Conservation (phyloP, 257 asterid genomes). For the Solanum paucissectum region DNA sequence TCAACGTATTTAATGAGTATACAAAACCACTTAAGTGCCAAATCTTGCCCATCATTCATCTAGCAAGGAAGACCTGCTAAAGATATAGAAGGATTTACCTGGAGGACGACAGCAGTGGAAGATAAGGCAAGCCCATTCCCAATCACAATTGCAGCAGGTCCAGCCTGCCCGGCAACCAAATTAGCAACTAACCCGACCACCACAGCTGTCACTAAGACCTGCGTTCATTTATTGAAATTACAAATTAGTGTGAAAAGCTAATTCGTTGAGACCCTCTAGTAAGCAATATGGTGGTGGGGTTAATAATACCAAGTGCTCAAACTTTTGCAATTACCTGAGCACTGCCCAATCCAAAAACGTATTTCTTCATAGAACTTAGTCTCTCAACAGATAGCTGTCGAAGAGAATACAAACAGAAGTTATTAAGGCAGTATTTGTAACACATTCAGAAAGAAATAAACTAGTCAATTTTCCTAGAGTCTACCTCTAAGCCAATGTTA, state of each 20-base stretch:
- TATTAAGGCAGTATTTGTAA: neutral
- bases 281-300: neutral
- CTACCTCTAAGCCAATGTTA: conserved; percentile 98
- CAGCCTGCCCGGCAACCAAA: conserved; percentile 70
- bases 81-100: conserved; percentile 33
- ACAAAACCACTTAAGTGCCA: neutral
- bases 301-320: neutral
- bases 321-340: conserved; percentile 70
- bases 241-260: neutral
- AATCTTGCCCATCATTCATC: neutral
- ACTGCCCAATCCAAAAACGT: conserved; percentile 94
- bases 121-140: conserved; percentile 99
- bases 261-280: neutral
- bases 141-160: conserved; percentile 96
- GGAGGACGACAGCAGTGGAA: conserved; percentile 99
- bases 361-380: conserved; percentile 98
- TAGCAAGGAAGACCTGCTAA: neutral
- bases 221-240: conserved; percentile 14
- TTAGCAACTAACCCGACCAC: conserved; percentile 67
- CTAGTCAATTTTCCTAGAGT: neutral
- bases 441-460: neutral
- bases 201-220: conserved; percentile 91
- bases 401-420: neutral
- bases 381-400: conserved; percentile 96
- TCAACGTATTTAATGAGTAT: neutral